Percentiles rank a stretch among this genome's conserved stretches.
phyloP scores from a whole-genome alignment of 805 yeast species.

The Ogataea glucozyma region DNA sequence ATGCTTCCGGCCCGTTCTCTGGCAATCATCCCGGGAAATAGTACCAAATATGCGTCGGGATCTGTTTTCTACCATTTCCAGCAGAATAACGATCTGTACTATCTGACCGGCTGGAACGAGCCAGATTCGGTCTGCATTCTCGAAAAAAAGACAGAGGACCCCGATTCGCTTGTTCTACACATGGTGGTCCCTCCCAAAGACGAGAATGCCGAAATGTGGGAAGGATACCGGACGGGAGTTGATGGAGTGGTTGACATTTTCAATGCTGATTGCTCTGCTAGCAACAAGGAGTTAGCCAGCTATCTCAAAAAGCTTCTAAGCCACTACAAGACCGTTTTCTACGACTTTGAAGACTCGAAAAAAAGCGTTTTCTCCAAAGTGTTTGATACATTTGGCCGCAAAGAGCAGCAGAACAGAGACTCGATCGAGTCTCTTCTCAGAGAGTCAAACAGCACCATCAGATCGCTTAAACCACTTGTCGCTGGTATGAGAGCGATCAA shows the following conservation, averaged over 20 bases:
- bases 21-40: slow-evolving; percentile 73
- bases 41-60: slow-evolving; percentile 79
- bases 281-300: slow-evolving; percentile 43
- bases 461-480: slow-evolving; percentile 44
- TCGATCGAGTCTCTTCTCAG: slow-evolving; percentile 29
- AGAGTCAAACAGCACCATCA: slow-evolving; percentile 39
- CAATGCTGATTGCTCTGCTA: slow-evolving; percentile 78
- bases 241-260: slow-evolving; percentile 80
- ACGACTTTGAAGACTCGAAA: slow-evolving; percentile 41
- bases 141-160: slow-evolving; percentile 57
- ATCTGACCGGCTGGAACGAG: slow-evolving; percentile 90
- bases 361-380: slow-evolving; percentile 22
- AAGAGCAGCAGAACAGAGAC: slow-evolving; percentile 18
- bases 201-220: slow-evolving; percentile 84
- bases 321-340: slow-evolving; percentile 53
- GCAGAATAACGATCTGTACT: slow-evolving; percentile 85
- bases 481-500: slow-evolving; percentile 65
- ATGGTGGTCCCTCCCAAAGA: slow-evolving; percentile 87
- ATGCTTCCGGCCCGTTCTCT: slow-evolving; percentile 61
- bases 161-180: slow-evolving; percentile 62
- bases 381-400: slow-evolving; percentile 19
- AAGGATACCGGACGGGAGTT: slow-evolving; percentile 87
- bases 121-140: slow-evolving; percentile 74
- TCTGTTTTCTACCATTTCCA: slow-evolving; percentile 90
- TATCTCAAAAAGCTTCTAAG: slow-evolving; percentile 50